Percentiles rank a stretch among this genome's conserved stretches.
These are phyloP conservation scores for Artemisia annua DNA, from an alignment of 129 eudicot species.

Conservation along the genomic window DNA sequence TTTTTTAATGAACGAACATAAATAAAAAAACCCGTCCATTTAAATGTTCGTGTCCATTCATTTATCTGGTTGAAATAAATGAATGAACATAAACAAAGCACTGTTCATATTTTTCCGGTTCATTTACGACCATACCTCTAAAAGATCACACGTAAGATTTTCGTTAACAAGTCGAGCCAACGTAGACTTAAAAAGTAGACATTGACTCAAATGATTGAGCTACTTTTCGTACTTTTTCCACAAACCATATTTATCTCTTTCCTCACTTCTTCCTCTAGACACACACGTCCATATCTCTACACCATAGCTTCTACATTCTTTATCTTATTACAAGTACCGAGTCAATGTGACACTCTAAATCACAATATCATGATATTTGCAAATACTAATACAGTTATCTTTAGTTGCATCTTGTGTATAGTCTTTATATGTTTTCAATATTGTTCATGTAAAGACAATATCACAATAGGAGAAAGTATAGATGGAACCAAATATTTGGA, in stretches of 20 bases:
- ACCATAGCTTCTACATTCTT: neutral
- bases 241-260: neutral
- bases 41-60: too few relatives aligned
- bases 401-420: slow-evolving; percentile 9
- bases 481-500: slow-evolving; percentile 32
- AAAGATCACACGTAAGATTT: neutral
- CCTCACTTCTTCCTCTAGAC: neutral
- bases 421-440: neutral
- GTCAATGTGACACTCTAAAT: neutral
- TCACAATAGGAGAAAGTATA: slow-evolving; percentile 25
- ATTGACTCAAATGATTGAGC: slow-evolving; percentile 23
- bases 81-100: too few relatives aligned
- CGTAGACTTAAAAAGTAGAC: slow-evolving; percentile 18
- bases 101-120: too few relatives aligned
- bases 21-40: too few relatives aligned
- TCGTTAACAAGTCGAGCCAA: neutral
- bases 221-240: slow-evolving; percentile 9
- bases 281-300: neutral
- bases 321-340: neutral
- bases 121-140: too few relatives aligned
- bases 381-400: slow-evolving; percentile 1
- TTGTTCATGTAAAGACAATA: slow-evolving; percentile 27
- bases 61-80: too few relatives aligned
- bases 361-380: slow-evolving; percentile 18
- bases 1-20: too few relatives aligned